phyloP scores from a whole-genome alignment of 2,329 filamentous ascomycete species.

The Aphanoascus verrucosus region DNA sequence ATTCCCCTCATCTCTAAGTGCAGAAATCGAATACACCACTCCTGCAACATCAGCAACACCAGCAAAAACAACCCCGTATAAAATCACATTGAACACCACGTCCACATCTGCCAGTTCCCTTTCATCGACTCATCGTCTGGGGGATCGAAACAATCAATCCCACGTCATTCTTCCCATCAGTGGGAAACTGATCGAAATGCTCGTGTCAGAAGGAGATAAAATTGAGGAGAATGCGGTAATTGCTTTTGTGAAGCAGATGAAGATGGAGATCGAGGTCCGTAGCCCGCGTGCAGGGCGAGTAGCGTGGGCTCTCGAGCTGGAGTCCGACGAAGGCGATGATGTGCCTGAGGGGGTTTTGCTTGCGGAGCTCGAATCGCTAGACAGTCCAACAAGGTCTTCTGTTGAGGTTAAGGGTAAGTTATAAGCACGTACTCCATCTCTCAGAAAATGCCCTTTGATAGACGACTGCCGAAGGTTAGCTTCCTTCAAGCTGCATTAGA shows the following conservation, averaged over 20 bases:
- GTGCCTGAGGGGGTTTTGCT: conserved; percentile 47
- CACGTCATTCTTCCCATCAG: conserved; percentile 49
- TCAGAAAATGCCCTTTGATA: too few relatives aligned
- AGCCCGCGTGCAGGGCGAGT: conserved; percentile 39
- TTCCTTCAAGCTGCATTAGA: too few relatives aligned
- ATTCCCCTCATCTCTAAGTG: conserved; percentile 46
- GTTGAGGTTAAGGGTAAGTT: conserved; percentile 25
- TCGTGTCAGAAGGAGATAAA: conserved; percentile 44
- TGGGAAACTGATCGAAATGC: conserved; percentile 49
- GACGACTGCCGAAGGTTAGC: too few relatives aligned
- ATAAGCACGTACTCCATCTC: conserved; percentile 10
- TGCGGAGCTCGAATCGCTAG: conserved; percentile 37
- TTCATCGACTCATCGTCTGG: conserved; percentile 38
- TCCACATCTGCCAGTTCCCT: conserved; percentile 37
- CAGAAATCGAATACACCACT: conserved; percentile 42
- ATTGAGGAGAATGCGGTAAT: conserved; percentile 44
- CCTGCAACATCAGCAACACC: conserved; percentile 21
- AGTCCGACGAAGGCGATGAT: conserved; percentile 41
- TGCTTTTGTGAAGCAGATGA: conserved; percentile 55
- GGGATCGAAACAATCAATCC: conserved; percentile 39
- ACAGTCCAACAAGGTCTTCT: neutral
- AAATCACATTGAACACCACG: conserved; percentile 37
- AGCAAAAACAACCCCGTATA: conserved; percentile 31
- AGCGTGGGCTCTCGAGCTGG: conserved; percentile 43
- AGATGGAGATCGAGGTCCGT: conserved; percentile 57